phyloP scores from a whole-genome alignment of 345 rosid genomes.

The Cardamine resedifolia region DNA sequence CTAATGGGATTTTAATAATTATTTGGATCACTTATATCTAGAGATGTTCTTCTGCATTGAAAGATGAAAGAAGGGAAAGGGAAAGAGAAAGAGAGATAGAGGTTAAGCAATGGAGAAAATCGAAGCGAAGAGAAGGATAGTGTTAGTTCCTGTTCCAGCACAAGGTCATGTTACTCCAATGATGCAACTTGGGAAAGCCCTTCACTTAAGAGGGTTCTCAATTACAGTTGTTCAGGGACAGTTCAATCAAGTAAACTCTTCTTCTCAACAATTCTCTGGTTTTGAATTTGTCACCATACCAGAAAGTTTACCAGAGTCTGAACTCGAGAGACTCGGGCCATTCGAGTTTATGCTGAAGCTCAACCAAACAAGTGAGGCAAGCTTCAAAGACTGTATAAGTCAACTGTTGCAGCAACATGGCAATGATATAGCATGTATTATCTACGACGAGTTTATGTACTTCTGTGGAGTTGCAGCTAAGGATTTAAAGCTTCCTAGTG shows the following conservation, averaged over 20 bases:
- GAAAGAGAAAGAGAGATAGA: too few relatives aligned
- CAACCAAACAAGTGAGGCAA: slow-evolving; percentile 33
- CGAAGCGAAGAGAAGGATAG: slow-evolving; percentile 18
- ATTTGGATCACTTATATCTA: too few relatives aligned
- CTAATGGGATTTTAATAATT: too few relatives aligned
- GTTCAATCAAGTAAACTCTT: slow-evolving; percentile 34
- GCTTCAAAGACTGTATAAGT: slow-evolving; percentile 23
- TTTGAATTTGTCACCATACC: slow-evolving; percentile 43
- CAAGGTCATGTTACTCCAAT: slow-evolving; percentile 65
- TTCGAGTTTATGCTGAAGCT: slow-evolving; percentile 16
- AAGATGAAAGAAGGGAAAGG: too few relatives aligned
- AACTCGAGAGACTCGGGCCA: slow-evolving; percentile 9
- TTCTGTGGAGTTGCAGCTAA: slow-evolving; percentile 21
- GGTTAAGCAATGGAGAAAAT: slow-evolving; percentile 11
- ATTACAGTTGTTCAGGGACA: slow-evolving; percentile 45
- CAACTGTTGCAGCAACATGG: background rate
- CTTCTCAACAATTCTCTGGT: background rate
- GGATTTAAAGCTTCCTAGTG: slow-evolving; percentile 18
- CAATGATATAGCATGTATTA: background rate
- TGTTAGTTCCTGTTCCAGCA: slow-evolving; percentile 49
- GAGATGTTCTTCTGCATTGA: too few relatives aligned
- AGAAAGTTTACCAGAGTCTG: slow-evolving; percentile 26
- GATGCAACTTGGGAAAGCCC: slow-evolving; percentile 52
- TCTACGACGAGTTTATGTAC: slow-evolving; percentile 26
- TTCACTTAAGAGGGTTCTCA: slow-evolving; percentile 52